Conservation (phyloP, 2,329 filamentous ascomycete genomes). For the Harringtonia lauricola region DNA sequence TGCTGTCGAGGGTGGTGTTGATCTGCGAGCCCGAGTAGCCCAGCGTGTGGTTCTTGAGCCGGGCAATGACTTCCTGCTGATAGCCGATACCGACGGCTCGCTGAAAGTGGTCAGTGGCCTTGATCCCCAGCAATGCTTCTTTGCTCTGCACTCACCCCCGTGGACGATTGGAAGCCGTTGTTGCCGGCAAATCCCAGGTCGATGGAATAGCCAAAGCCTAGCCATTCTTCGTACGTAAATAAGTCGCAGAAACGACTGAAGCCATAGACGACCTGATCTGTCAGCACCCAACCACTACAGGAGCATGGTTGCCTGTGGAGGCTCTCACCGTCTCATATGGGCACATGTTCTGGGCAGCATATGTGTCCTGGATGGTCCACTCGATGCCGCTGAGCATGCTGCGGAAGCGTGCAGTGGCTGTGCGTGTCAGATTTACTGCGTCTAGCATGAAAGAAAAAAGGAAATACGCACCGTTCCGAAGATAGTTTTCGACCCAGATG, state of each 20-base stretch:
- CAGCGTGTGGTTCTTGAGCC: conserved; percentile 55
- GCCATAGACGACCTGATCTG: conserved; percentile 49
- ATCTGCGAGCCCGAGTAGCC: conserved; percentile 48
- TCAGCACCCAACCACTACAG: neutral
- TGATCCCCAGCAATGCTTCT: no score
- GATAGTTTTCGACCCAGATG: conserved; percentile 54
- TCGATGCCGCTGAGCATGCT: conserved; percentile 43
- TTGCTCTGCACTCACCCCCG: conserved; percentile 44
- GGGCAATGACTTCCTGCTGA: conserved; percentile 61
- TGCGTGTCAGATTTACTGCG: neutral
- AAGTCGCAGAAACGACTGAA: conserved; percentile 65
- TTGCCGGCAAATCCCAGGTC: conserved; percentile 55
- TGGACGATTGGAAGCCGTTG: conserved; percentile 51
- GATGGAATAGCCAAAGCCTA: conserved; percentile 58
- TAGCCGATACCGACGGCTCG: conserved; percentile 64
- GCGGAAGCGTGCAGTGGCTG: conserved; percentile 49
- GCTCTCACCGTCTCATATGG: conserved; percentile 55
- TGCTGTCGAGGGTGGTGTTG: conserved; percentile 62
- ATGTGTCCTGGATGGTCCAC: conserved; percentile 53
- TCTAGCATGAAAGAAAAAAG: neutral
- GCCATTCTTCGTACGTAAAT: conserved; percentile 67
- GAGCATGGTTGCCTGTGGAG: neutral
- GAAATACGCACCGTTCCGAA: conserved; percentile 39
- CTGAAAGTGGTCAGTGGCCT: conserved; percentile 14
- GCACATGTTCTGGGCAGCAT: conserved; percentile 60